Percentiles rank a stretch among this genome's conserved stretches.
phyloP scores from a whole-genome alignment of 208 protist species.

The Acanthamoeba royreba region DNA sequence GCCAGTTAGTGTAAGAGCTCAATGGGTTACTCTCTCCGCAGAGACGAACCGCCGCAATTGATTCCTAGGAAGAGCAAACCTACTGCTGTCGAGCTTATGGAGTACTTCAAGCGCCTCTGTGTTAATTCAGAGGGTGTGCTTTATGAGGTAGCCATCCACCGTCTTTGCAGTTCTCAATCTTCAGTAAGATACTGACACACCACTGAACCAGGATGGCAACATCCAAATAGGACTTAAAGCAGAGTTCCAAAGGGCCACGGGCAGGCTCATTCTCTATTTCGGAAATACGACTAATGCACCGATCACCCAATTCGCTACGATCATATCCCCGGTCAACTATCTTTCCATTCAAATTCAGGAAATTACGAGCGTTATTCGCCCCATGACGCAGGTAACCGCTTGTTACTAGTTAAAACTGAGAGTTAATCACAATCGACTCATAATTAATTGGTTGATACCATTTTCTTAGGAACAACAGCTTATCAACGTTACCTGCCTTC shows the following conservation, averaged over 20 bases:
- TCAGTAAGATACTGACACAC: not conserved
- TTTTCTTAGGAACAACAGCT: slow-evolving; percentile 45
- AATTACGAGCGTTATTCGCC: not conserved
- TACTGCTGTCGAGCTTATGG: not conserved
- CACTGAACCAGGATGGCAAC: not conserved
- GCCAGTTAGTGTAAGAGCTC: not conserved
- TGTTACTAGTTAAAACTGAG: not conserved
- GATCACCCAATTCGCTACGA: slow-evolving; percentile 47
- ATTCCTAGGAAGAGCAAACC: not conserved
- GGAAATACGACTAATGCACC: slow-evolving; percentile 26
- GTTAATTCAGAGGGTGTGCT: slow-evolving; percentile 38
- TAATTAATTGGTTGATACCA: too few relatives aligned
- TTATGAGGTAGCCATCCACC: not conserved
- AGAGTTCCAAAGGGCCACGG: slow-evolving; percentile 6
- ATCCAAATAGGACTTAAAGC: slow-evolving; percentile 46
- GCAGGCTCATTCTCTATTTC: slow-evolving; percentile 16
- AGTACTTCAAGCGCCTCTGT: slow-evolving; percentile 28
- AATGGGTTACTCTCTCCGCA: not conserved
- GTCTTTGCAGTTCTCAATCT: not conserved
- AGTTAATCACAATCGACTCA: too few relatives aligned
- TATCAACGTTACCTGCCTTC: slow-evolving; percentile 44
- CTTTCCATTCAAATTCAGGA: slow-evolving; percentile 26
- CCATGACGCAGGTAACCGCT: not conserved
- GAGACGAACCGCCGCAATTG: not conserved
- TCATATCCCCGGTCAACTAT: slow-evolving; percentile 41